Conservation (phyloP, 2,329 filamentous ascomycete genomes). For the Aspergillus quadricinctus region DNA sequence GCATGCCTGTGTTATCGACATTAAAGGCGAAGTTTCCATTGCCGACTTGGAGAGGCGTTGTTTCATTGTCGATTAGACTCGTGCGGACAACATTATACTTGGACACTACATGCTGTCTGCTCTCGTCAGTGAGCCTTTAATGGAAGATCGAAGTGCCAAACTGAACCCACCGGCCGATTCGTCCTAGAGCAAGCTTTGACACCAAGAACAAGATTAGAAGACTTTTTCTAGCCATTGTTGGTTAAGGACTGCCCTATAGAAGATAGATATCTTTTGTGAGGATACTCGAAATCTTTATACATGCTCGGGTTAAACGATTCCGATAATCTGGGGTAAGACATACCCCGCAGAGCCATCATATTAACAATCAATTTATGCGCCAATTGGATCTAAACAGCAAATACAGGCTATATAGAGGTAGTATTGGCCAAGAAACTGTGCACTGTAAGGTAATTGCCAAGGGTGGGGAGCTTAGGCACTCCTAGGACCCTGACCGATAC, state of each 20-base stretch:
- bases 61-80: slow-evolving; percentile 9
- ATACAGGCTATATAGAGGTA: background rate
- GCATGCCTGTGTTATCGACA: slow-evolving; percentile 14
- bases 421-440: no score
- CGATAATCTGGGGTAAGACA: background rate
- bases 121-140: background rate
- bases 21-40: slow-evolving; percentile 15
- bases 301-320: background rate
- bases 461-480: no score
- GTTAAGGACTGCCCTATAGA: background rate
- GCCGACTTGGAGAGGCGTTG: slow-evolving; percentile 12
- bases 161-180: slow-evolving; percentile 1
- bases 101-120: slow-evolving; percentile 6
- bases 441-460: no score
- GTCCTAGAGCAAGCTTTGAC: background rate
- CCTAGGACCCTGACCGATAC: no score
- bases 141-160: background rate
- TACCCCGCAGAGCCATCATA: background rate
- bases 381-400: background rate
- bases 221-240: background rate
- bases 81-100: slow-evolving; percentile 12
- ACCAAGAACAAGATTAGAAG: background rate
- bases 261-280: background rate
- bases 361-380: background rate
- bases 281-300: background rate